A percentile compares a stretch with the other conserved stretches of the same genome.
These are phyloP conservation scores for Myxozyma kluyveri DNA, from an alignment of 805 yeast genomes.

Conservation along the genomic window DNA sequence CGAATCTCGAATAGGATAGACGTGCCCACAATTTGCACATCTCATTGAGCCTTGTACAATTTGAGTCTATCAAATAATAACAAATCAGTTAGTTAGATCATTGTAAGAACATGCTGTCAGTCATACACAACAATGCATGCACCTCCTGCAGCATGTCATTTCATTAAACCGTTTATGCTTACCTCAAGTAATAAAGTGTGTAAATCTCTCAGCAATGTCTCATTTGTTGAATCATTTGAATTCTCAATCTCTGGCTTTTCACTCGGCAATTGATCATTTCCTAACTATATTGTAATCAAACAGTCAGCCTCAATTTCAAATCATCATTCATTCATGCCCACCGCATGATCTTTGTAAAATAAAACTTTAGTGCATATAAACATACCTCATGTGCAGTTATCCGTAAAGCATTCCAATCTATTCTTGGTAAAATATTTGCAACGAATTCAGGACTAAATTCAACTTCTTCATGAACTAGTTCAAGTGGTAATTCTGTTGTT, in stretches of 20 bases:
- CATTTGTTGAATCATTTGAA: conserved; percentile 45
- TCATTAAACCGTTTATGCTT: conserved; percentile 7
- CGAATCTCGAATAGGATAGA: conserved; percentile 85
- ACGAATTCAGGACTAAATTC: conserved; percentile 84
- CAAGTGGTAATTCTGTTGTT: conserved; percentile 42
- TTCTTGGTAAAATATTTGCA: conserved; percentile 67
- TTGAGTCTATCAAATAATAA: conserved; percentile 49
- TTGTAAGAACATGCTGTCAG: not conserved
- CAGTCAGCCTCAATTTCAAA: not conserved
- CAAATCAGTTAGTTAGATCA: not conserved
- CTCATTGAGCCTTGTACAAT: conserved; percentile 85
- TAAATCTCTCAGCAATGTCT: conserved; percentile 65
- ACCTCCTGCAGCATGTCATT: no score
- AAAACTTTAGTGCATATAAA: conserved; percentile 17
- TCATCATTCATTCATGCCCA: no score
- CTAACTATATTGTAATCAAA: conserved; percentile 11
- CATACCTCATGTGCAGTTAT: conserved; percentile 68
- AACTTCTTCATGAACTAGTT: conserved; percentile 68
- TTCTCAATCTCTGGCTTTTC: conserved; percentile 46
- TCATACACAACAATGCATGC: not conserved
- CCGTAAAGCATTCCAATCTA: conserved; percentile 85
- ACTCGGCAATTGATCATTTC: conserved; percentile 34
- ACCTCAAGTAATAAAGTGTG: conserved; percentile 72
- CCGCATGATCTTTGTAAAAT: not conserved
- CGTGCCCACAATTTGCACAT: conserved; percentile 81